Conservation (phyloP, 768 basidiomycete species). For the Phylloporus sp. region DNA sequence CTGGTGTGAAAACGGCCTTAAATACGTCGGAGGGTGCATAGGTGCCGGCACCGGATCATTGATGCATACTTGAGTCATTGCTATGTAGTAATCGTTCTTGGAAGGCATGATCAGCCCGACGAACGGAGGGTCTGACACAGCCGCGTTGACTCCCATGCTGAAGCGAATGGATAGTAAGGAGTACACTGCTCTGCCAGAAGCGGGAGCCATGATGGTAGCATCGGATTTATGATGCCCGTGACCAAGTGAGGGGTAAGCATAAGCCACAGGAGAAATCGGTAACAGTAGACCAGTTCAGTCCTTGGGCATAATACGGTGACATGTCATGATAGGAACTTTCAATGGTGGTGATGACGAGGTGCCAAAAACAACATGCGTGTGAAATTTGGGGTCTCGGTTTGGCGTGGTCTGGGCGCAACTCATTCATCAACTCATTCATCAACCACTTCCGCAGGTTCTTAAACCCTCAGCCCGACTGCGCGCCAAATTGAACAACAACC, state of each 20-base stretch:
- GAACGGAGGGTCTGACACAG: neutral
- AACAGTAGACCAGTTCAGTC: neutral
- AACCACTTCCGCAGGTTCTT: neutral
- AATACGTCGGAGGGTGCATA: neutral
- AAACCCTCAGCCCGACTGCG: neutral
- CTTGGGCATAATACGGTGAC: neutral
- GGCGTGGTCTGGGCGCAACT: neutral
- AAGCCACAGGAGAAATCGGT: neutral
- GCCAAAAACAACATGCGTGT: neutral
- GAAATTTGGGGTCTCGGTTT: neutral
- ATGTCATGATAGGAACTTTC: neutral
- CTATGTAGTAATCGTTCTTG: neutral
- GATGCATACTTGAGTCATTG: neutral
- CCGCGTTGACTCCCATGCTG: neutral
- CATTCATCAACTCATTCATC: neutral
- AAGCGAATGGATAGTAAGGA: neutral
- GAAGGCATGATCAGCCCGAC: neutral
- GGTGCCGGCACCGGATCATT: conserved; percentile 2
- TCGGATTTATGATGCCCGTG: neutral
- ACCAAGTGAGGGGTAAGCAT: neutral
- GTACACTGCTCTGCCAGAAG: neutral
- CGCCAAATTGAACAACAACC: neutral
- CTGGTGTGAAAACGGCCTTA: neutral
- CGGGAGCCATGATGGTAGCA: neutral
- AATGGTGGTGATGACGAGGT: neutral